Percentiles rank a stretch among this genome's conserved stretches.
These are phyloP conservation scores for Senecio squalidus DNA, from an alignment of 140 eudicot species.

Conservation along the genomic window DNA sequence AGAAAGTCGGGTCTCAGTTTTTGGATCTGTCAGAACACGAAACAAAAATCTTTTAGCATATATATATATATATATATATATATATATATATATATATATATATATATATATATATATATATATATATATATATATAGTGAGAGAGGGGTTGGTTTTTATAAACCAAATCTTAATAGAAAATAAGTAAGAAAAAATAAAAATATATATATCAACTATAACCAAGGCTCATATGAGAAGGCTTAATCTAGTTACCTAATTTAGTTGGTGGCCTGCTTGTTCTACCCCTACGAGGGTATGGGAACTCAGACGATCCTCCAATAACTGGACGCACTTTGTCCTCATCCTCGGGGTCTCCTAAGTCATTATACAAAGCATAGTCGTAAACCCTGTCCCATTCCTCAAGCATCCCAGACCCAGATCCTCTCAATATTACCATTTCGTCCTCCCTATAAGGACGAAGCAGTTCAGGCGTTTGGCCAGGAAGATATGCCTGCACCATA, in stretches of 20 bases:
- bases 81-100: no score
- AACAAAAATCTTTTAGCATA: neutral
- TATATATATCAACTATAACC: no score
- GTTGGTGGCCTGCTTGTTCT: constrained; percentile 65
- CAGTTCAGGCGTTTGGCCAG: constrained; percentile 46
- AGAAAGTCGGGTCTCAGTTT: constrained; percentile 45
- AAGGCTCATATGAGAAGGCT: neutral
- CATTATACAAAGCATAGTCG: constrained; percentile 66
- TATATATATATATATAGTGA: no score
- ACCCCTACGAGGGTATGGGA: constrained; percentile 72
- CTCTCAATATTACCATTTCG: constrained; percentile 46
- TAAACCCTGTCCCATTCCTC: constrained; percentile 76
- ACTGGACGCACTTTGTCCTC: constrained; percentile 47
- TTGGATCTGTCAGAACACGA: constrained; percentile 33
- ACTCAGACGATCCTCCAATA: constrained; percentile 62
- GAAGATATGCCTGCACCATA: constrained; percentile 58
- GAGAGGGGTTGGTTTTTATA: no score
- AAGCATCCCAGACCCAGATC: constrained; percentile 38
- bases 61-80: no score
- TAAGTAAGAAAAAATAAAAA: no score
- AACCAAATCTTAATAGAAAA: no score
- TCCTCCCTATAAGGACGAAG: constrained; percentile 40
- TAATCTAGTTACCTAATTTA: constrained; percentile 31
- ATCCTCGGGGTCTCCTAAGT: constrained; percentile 56
- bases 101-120: no score